phyloP scores from a whole-genome alignment of 2,329 filamentous ascomycete species.

The Alternaria gaisen region DNA sequence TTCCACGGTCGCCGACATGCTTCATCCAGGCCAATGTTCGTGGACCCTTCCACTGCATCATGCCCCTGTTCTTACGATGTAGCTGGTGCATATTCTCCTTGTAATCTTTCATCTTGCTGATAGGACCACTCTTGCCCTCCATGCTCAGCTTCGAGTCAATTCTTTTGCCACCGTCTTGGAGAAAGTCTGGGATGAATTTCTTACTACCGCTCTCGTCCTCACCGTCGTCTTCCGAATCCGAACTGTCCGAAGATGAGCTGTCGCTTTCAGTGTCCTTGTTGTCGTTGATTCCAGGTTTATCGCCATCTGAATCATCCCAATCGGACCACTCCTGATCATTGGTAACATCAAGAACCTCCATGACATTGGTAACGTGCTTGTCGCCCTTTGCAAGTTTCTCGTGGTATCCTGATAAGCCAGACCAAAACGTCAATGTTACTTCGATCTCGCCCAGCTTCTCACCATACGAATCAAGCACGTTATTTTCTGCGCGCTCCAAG shows the following conservation, averaged over 20 bases:
- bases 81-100: slow-evolving; percentile 41
- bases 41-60: slow-evolving; percentile 77
- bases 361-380: slow-evolving; percentile 64
- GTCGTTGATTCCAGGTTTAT: slow-evolving; percentile 20
- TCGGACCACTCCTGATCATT: slow-evolving; percentile 63
- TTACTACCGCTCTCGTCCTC: slow-evolving; percentile 25
- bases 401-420: slow-evolving; percentile 68
- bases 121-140: slow-evolving; percentile 56
- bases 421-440: slow-evolving; percentile 67
- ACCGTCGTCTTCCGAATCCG: slow-evolving; percentile 33
- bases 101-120: slow-evolving; percentile 66
- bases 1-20: slow-evolving; percentile 64
- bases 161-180: slow-evolving; percentile 32
- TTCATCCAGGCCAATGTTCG: slow-evolving; percentile 66
- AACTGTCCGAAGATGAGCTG: slow-evolving; percentile 27
- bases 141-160: slow-evolving; percentile 35
- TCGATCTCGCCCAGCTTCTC: slow-evolving; percentile 68
- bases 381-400: slow-evolving; percentile 64
- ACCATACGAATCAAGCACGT: slow-evolving; percentile 60
- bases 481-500: slow-evolving; percentile 62
- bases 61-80: slow-evolving; percentile 66
- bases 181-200: slow-evolving; percentile 35
- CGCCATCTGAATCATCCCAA: slow-evolving; percentile 37
- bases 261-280: slow-evolving; percentile 48
- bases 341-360: slow-evolving; percentile 70